Evolutionary conservation across 306 rosid species (phyloP).

Genomic region (Medicago lupulina): DNA sequence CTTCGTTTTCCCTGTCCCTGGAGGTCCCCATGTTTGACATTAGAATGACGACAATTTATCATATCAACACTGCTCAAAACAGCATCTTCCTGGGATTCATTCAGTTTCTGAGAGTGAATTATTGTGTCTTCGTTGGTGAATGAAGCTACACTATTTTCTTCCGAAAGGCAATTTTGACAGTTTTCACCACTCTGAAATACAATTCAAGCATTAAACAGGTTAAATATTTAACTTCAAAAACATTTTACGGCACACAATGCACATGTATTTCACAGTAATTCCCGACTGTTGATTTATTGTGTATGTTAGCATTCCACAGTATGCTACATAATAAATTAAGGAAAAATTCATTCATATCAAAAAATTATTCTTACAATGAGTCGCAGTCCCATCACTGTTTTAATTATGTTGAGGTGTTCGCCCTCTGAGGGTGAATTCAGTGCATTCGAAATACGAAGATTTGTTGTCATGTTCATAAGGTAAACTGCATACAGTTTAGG

Average conservation of each 20-base stretch:
- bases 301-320: background rate
- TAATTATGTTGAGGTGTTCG: conserved; percentile 35
- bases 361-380: conserved; percentile 36
- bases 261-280: background rate
- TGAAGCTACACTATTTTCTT: background rate
- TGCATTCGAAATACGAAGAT: conserved; percentile 38
- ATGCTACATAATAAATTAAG: background rate
- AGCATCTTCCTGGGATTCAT: conserved; percentile 37
- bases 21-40: conserved; percentile 62
- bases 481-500: conserved; percentile 25
- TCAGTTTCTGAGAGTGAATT: conserved; percentile 36
- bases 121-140: background rate
- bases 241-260: background rate
- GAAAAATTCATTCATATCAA: background rate
- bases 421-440: conserved; percentile 33
- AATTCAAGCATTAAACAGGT: background rate
- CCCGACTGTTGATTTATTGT: background rate
- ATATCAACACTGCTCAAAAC: conserved; percentile 47
- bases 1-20: conserved; percentile 1
- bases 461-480: conserved; percentile 41
- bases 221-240: no score
- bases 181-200: background rate
- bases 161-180: background rate
- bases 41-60: conserved; percentile 37
- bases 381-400: conserved; percentile 35